Base-by-base conservation (phyloP, 192 early-diverging fungal species). In the Anaeromyces robustus region DNA sequence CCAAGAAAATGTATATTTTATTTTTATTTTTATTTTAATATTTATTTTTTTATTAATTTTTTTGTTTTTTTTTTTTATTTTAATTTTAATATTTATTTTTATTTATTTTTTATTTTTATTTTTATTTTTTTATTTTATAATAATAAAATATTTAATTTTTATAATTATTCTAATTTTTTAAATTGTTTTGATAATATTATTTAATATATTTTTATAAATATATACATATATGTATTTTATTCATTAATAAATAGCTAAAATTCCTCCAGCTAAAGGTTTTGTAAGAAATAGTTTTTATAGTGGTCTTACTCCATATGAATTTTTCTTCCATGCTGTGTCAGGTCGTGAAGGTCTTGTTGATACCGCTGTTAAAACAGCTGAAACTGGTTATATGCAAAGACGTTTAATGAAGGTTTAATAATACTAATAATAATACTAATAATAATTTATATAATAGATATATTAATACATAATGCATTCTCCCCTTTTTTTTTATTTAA, bases 321-420 rank as follows among this genome's bases (percentile, higher is more conserved):
- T 99, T 86, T 87, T 99, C 79, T 99, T 98, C 90, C 98, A 99
- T 88, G 98, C 97, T 80, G 94, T 98, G 19, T 98, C 97, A 77
- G 98, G 98, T 85, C 95, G 98, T 88, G 98, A 99, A 92, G 98
- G 98, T 87, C 89, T 99, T 80, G 96, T 99, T 43, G 98, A 99
- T 88, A 98, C 98, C 12, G 98, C 98, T 77, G 98, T 99, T 84
- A 99, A 99, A 83, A 99, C 98, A 78, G 98, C 98, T 29, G 98
- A 99, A 87, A 99, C 98, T 9, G 98, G 98, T 77, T 98, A 98
- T 85, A 98, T 97, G 96, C 94, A 95, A 85, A 89, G 96, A 78
- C 94, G 96, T 85, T 87, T 99, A 41, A 96, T 96, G 93, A 98
- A 98, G 85, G 89, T 89, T 79, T 77, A 39, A 28, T 77, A 12